These are phyloP conservation scores for Olyra latifolia DNA, from an alignment of 176 grass and related monocot species.

Conservation along the genomic window DNA sequence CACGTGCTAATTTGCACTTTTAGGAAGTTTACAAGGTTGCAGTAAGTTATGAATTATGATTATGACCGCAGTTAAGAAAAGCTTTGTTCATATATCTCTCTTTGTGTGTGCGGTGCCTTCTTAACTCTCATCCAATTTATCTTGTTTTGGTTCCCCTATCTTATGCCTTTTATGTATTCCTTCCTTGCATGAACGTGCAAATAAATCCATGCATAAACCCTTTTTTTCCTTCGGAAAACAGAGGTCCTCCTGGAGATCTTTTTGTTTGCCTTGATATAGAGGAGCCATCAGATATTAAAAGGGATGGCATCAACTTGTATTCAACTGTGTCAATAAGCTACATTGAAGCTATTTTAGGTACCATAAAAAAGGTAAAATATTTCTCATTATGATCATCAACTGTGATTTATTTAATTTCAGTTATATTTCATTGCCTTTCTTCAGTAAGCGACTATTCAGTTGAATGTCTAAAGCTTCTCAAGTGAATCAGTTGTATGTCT, in stretches of 20 bases:
- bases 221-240: conserved; percentile 38
- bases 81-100: neutral
- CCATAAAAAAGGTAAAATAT: conserved; percentile 55
- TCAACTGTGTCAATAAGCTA: conserved; percentile 88
- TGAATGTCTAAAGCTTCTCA: conserved; percentile 10
- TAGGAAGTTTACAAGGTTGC: neutral
- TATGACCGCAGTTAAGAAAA: conserved; percentile 3
- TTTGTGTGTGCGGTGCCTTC: conserved; percentile 17
- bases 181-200: conserved; percentile 2
- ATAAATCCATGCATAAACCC: conserved; percentile 12
- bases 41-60: neutral
- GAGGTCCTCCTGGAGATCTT: conserved; percentile 94
- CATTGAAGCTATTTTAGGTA: conserved; percentile 92
- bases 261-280: conserved; percentile 97
- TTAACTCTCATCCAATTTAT: conserved; percentile 23
- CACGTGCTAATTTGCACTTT: neutral
- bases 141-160: conserved; percentile 13
- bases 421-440: conserved; percentile 2
- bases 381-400: conserved; percentile 15
- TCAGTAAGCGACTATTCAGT: conserved; percentile 16
- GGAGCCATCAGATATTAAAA: conserved; percentile 88
- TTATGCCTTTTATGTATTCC: conserved; percentile 3
- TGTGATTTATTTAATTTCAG: conserved; percentile 24
- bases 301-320: conserved; percentile 95
- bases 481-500: neutral